Evolutionary conservation across 495 filamentous ascomycete species (phyloP), one percentile per base, ranked within the genome.

Genomic region (Sphaerosporella brunnea): DNA sequence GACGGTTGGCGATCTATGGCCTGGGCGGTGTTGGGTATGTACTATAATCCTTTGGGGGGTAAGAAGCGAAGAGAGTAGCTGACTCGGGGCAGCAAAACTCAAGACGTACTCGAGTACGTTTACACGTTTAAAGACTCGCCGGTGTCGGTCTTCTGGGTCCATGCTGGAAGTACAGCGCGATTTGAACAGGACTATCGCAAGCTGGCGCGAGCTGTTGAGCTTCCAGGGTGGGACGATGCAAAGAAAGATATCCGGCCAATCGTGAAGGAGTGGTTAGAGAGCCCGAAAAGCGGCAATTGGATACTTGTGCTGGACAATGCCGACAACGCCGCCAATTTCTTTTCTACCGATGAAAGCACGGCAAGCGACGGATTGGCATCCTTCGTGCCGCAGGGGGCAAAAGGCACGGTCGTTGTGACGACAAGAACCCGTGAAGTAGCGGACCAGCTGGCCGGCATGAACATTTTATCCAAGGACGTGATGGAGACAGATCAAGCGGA

Each of bases 91-190:
- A 40, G 37, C 3, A 40, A 40, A 40, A 40, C 37, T 2, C 66
- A 71, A 48, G 63, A 70, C 23, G 69, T 69, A 2, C 65, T 73
- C 45, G 66, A 72, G 42, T 69, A 64, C 52, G 60, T 56, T 11
- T 69, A 67, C 51, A 26, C 34, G 21, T 43, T 21, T 5, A 21
- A 40, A 19, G 10, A 30, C n/a, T 1, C 25, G 24, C 13, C 23
- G 21, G 28, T 18, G 2, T 56, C 52, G 35, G 51, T 68, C 19
- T 64, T 70, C 39, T 71, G 53, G 51, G 21, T 56, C 20, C 47
- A 53, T 53, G 41, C 46, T 9, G 43, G 53, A 10, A 55, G 32
- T 19, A 24, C 23, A 18, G 26, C 10, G 1, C 25, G 42, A 48
- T 56, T 53, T 20, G 40, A 53, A n/a, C 23, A 53, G 46, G 53